Evolutionary conservation across 176 grass and related monocot genomes (phyloP).

Genomic region (Hordeum marinum): DNA sequence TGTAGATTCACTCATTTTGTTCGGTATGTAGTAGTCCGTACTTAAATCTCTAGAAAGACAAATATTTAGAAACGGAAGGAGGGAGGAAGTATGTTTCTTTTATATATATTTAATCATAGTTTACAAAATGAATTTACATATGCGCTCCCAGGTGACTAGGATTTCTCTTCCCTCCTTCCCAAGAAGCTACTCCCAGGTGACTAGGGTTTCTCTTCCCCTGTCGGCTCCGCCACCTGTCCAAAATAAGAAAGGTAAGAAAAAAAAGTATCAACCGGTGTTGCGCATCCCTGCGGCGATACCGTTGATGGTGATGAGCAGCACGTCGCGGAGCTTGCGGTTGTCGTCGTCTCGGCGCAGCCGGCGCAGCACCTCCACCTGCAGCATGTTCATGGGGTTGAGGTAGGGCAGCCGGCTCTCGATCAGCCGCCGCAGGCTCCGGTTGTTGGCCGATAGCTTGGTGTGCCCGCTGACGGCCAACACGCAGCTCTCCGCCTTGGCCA

Average conservation of each 20-base stretch:
- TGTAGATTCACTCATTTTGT: too few species aligned
- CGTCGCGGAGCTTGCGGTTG: constrained; percentile 66
- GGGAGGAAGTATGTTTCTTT: too few species aligned
- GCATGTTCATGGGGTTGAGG: constrained; percentile 84
- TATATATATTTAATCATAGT: too few species aligned
- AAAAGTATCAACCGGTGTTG: constrained; percentile 59
- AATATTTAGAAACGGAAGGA: too few species aligned
- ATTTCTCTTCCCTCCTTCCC: too few species aligned
- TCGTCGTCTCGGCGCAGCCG: constrained; percentile 64
- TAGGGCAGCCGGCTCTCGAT: constrained; percentile 78
- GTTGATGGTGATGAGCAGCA: constrained; percentile 87
- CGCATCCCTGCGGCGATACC: constrained; percentile 94
- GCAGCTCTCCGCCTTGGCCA: constrained; percentile 47
- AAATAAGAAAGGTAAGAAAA: neutral
- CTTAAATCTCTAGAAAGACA: too few species aligned
- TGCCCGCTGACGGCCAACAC: constrained; percentile 78
- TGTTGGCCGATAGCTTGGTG: constrained; percentile 64
- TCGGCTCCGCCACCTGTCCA: too few species aligned
- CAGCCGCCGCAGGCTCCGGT: constrained; percentile 53
- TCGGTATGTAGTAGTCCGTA: too few species aligned
- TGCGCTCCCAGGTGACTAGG: too few species aligned
- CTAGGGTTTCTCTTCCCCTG: too few species aligned
- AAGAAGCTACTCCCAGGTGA: too few species aligned
- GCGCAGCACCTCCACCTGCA: constrained; percentile 83
- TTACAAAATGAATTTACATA: too few species aligned